A percentile compares a stretch with the other conserved stretches of the same genome.
Conservation (phyloP, 2,329 filamentous ascomycete genomes). For the Endocalyx cinctus region DNA sequence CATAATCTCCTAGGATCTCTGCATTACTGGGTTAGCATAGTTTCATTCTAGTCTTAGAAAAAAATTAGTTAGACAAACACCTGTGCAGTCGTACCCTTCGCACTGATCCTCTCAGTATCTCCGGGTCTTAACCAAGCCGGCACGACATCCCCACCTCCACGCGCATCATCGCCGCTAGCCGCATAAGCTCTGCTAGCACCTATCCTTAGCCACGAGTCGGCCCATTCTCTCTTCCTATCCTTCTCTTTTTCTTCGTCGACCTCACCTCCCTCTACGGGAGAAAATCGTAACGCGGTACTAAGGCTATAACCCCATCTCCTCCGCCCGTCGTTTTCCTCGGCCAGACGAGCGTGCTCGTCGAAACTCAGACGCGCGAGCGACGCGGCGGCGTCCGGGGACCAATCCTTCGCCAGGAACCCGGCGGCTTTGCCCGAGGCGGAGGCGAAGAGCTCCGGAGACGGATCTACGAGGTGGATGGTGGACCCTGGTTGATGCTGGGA, state of each 20-base stretch:
- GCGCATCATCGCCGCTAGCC: conserved; percentile 30
- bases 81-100: conserved; percentile 58
- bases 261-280: conserved; percentile 7
- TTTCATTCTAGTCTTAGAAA: too few species aligned
- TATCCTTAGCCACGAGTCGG: conserved; percentile 62
- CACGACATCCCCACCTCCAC: conserved; percentile 26
- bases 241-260: neutral
- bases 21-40: too few species aligned
- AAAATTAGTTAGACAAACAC: conserved; percentile 38
- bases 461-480: conserved; percentile 44
- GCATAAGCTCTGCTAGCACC: conserved; percentile 58
- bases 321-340: conserved; percentile 52
- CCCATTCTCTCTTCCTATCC: conserved; percentile 19
- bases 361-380: conserved; percentile 65
- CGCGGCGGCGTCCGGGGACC: conserved; percentile 57
- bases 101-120: too few species aligned
- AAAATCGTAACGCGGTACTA: conserved; percentile 57
- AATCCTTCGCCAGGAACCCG: conserved; percentile 70
- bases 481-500: conserved; percentile 40
- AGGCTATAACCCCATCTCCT: conserved; percentile 45
- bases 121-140: conserved; percentile 62
- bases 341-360: conserved; percentile 61
- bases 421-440: conserved; percentile 71
- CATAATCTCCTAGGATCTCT: conserved; percentile 65
- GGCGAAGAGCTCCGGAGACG: conserved; percentile 55